Percentiles rank a stretch among this genome's conserved stretches.
These are phyloP conservation scores for Fusarium equiseti DNA, from an alignment of 2,329 filamentous ascomycete genomes.

Conservation along the genomic window DNA sequence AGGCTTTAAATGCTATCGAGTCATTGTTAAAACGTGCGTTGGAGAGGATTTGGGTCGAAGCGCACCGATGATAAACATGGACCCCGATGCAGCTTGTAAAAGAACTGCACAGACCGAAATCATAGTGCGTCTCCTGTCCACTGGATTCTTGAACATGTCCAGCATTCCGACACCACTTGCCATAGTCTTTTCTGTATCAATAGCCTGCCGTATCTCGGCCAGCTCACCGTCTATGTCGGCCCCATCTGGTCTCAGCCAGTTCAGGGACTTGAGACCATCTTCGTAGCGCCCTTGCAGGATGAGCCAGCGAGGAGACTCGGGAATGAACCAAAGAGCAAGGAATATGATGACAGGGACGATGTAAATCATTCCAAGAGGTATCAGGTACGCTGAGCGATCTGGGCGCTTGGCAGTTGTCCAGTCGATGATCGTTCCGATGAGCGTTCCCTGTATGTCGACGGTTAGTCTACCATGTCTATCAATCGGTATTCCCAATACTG, in stretches of 20 bases:
- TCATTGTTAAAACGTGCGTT: rapidly evolving
- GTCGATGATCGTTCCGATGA: constrained; percentile 41
- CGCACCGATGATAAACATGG: constrained; percentile 44
- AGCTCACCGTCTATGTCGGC: constrained; percentile 30
- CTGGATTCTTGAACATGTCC: constrained; percentile 39
- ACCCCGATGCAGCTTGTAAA: constrained; percentile 39
- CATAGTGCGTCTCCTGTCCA: constrained; percentile 35
- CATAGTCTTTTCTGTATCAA: constrained; percentile 26
- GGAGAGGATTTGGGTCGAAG: rapidly evolving
- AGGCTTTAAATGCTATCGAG: constrained; percentile 39
- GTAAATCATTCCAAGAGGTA: constrained; percentile 41
- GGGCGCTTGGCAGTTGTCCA: constrained; percentile 40
- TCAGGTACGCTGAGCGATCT: constrained; percentile 39
- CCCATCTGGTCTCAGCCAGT: constrained; percentile 27
- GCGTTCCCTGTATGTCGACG: constrained; percentile 19
- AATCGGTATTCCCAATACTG: background rate
- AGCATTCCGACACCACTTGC: constrained; percentile 25
- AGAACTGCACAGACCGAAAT: constrained; percentile 35
- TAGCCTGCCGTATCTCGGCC: constrained; percentile 30
- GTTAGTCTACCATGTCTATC: background rate
- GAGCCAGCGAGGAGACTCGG: constrained; percentile 42
- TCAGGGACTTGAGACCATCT: constrained; percentile 31
- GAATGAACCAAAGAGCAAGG: constrained; percentile 31
- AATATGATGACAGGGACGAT: constrained; percentile 30
- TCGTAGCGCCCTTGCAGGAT: constrained; percentile 39